Conservation (phyloP, 768 basidiomycete species). For the Terana coerulea region DNA sequence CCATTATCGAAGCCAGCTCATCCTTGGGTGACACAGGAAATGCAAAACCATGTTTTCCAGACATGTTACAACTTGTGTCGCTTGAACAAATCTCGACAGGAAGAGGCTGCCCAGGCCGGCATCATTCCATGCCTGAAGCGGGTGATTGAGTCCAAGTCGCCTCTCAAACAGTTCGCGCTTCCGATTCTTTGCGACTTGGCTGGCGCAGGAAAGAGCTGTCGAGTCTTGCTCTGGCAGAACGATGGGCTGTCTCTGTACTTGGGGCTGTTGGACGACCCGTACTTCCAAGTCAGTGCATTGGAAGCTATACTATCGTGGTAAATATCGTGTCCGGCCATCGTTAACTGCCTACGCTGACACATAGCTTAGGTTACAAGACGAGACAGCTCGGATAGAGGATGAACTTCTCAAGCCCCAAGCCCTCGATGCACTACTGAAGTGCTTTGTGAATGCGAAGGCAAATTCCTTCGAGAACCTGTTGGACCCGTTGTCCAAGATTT, state of each 20-base stretch:
- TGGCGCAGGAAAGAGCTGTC: conserved; percentile 89
- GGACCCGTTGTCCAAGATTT: conserved; percentile 90
- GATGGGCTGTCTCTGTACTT: conserved; percentile 84
- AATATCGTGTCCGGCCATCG: no score
- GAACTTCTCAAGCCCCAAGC: conserved; percentile 65
- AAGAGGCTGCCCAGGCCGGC: conserved; percentile 95
- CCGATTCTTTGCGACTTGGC: conserved; percentile 97
- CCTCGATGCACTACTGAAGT: conserved; percentile 65
- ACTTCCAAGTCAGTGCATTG: conserved; percentile 89
- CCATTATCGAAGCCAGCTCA: no score
- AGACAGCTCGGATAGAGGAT: conserved; percentile 91
- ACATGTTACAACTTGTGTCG: conserved; percentile 96
- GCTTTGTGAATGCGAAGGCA: conserved; percentile 83
- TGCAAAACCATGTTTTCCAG: conserved; percentile 96
- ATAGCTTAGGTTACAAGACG: conserved; percentile 98
- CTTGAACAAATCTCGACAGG: conserved; percentile 90
- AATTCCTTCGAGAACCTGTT: conserved; percentile 91
- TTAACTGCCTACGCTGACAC: no score
- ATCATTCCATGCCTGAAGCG: conserved; percentile 90
- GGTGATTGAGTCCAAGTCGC: conserved; percentile 85
- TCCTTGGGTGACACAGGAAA: conserved; percentile 63
- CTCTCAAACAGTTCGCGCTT: conserved; percentile 93
- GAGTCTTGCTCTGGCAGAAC: conserved; percentile 89
- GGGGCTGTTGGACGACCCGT: conserved; percentile 75
- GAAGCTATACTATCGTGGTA: conserved; percentile 91